These are phyloP conservation scores for Aureobasidium sp. DNA, from an alignment of 2,329 filamentous ascomycete genomes.

Conservation along the genomic window DNA sequence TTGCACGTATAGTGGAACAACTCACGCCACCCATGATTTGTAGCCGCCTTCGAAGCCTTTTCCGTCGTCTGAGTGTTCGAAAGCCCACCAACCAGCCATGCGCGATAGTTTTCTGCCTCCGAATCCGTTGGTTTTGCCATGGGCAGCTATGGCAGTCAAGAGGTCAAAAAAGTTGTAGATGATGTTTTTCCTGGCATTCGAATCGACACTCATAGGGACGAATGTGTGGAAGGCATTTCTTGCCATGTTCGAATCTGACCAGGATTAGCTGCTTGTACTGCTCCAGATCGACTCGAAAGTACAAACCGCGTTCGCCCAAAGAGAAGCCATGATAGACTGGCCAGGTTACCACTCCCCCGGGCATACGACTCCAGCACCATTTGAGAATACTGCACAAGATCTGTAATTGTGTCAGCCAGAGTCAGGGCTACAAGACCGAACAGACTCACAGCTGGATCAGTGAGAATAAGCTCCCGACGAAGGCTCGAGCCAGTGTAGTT, in stretches of 20 bases:
- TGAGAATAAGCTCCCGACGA: constrained; percentile 80
- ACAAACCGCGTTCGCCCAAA: constrained; percentile 79
- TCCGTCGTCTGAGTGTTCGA: constrained; percentile 78
- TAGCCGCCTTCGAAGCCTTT: constrained; percentile 95
- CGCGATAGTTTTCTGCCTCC: constrained; percentile 89
- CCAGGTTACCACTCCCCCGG: constrained; percentile 90
- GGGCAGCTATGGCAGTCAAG: constrained; percentile 80
- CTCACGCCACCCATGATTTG: constrained; percentile 74
- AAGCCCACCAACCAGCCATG: constrained; percentile 98
- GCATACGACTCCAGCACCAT: constrained; percentile 95
- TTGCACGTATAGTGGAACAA: not conserved
- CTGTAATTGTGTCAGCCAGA: constrained; percentile 40
- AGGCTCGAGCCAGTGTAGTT: constrained; percentile 61
- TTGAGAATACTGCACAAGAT: constrained; percentile 90
- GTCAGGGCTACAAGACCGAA: not conserved
- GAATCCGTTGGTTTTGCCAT: constrained; percentile 88
- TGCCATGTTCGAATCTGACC: constrained; percentile 80
- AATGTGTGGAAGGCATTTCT: constrained; percentile 94
- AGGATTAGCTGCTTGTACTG: not conserved
- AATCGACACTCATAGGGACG: constrained; percentile 88
- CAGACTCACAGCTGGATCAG: constrained; percentile 74
- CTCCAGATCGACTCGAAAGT: not conserved
- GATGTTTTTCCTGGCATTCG: constrained; percentile 74
- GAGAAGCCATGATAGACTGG: constrained; percentile 95
- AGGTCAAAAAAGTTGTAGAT: constrained; percentile 97